Evolutionary conservation across 805 yeast genomes (phyloP), one percentile per base, ranked within the genome.

Genomic region (Schwanniomyces sp.): DNA sequence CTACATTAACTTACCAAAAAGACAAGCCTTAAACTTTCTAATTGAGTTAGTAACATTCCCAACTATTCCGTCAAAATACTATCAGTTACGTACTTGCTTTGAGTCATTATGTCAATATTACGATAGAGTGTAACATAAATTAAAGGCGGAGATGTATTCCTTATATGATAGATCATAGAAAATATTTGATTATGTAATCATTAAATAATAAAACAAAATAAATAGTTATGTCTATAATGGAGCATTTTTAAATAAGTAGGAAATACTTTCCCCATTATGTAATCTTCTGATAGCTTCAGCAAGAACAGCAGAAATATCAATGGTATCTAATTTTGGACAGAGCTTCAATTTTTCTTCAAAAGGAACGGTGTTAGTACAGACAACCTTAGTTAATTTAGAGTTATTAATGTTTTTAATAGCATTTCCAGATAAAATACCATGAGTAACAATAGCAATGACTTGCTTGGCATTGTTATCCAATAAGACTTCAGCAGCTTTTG

Each of bases 261-360:
- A 88, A 29, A 91, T 87, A 62, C 95, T 86, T 72, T 92, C 99
- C 59, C 99, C 99, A 62, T 94, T 92, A 67, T 92, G 99, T 56
- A 92, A 75, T 61, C 99, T 82, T 66, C 98, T 82, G 49, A 92
- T 86, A 28, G 96, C 92, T 68, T 94, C 99, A 7, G 97, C 98
- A 49, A 92, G 69, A 7, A 88, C 86, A 16, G 94, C 87, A 57
- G 90, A 80, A 48, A 94, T 84, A 66, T 92, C 98, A 48, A 92
- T 82, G 43, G 84, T 83, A 46, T 86, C 91, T 53, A 94, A 73
- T 62, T 86, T 88, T 12, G 82, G 74, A 63, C 92, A 86, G 16
- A 58, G 57, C 29, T 74, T 73, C 55, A 80, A 70, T 58, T 82
- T 80, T 30, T 81, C 82, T 50, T 79, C 85, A 48, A 90, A 81